A percentile compares a stretch with the other conserved stretches of the same genome.
Conservation (phyloP, 768 basidiomycete genomes). For the Serendipita sp. region DNA sequence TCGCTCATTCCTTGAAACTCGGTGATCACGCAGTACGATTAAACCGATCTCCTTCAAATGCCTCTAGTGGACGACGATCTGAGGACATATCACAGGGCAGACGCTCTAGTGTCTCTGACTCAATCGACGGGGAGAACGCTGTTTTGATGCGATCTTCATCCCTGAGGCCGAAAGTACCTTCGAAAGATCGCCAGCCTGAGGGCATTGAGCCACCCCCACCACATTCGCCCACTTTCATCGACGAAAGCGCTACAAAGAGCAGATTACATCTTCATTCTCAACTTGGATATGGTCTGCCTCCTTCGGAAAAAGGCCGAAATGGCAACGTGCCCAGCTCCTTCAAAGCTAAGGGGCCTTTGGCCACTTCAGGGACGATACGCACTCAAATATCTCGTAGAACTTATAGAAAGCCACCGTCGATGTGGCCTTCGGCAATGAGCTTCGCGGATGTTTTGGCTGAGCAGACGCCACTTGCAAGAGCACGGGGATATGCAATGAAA, state of each 20-base stretch:
- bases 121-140: neutral
- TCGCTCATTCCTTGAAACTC: no score
- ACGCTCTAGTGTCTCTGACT: neutral
- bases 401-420: slow-evolving; percentile 15
- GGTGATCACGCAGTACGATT: neutral
- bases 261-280: neutral
- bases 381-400: slow-evolving; percentile 17
- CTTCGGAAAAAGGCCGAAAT: neutral
- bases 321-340: slow-evolving; percentile 11
- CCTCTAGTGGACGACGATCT: neutral
- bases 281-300: neutral
- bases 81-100: neutral
- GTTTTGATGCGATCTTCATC: neutral
- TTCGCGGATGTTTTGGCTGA: slow-evolving; percentile 44
- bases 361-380: slow-evolving; percentile 15
- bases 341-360: slow-evolving; percentile 20
- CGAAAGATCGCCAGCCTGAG: no score
- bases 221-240: neutral
- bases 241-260: neutral
- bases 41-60: neutral
- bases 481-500: slow-evolving; percentile 56
- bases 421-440: slow-evolving; percentile 38
- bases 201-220: neutral
- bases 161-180: no score
- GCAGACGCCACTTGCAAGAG: slow-evolving; percentile 48